Conservation (phyloP, 2,329 filamentous ascomycete genomes). For the Drechmeria coniospora region DNA sequence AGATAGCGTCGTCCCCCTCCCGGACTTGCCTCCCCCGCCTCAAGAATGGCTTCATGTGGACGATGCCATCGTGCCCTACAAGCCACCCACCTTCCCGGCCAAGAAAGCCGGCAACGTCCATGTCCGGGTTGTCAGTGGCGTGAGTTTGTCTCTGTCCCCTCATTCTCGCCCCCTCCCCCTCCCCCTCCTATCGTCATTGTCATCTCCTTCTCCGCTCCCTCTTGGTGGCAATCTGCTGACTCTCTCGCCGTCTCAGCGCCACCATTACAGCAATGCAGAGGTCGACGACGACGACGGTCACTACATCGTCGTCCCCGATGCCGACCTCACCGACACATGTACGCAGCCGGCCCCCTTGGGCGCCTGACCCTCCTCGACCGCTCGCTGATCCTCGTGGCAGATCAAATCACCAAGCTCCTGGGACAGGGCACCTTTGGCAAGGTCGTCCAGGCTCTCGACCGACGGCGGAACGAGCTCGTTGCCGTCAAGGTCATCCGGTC, state of each 20-base stretch:
- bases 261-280: constrained; percentile 46
- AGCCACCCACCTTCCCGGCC: constrained; percentile 73
- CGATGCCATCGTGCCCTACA: constrained; percentile 63
- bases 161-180: background rate
- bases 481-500: constrained; percentile 97
- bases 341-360: no score
- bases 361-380: no score
- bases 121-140: constrained; percentile 46
- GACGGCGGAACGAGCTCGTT: constrained; percentile 58
- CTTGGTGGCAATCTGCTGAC: no score
- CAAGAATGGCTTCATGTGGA: no score
- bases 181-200: background rate
- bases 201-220: no score
- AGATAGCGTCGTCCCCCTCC: constrained; percentile 69
- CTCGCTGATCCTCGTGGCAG: no score
- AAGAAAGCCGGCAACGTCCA: constrained; percentile 76
- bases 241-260: no score
- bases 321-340: constrained; percentile 81
- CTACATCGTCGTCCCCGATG: constrained; percentile 83
- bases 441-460: constrained; percentile 84
- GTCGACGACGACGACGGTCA: constrained; percentile 95
- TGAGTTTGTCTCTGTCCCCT: constrained; percentile 12
- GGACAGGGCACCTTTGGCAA: constrained; percentile 98
- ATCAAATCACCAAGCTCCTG: constrained; percentile 76
- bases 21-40: constrained; percentile 56